Evolutionary conservation across 805 yeast genomes (phyloP).

Genomic region (Soucietia sequanensis): DNA sequence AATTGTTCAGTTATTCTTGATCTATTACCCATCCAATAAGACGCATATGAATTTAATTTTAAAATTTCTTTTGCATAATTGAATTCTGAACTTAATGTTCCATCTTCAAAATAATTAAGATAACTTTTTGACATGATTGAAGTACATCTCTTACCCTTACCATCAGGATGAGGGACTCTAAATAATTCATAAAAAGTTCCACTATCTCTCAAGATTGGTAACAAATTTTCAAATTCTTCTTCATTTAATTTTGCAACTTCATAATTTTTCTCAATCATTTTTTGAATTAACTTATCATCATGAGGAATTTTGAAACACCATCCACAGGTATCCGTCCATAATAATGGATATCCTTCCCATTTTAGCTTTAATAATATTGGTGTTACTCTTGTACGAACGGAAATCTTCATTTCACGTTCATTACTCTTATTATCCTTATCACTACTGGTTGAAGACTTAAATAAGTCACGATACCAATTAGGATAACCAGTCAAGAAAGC

Average conservation of each 20-base stretch:
- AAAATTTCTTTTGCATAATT: constrained; percentile 75
- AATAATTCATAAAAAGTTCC: constrained; percentile 43
- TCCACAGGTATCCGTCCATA: constrained; percentile 77
- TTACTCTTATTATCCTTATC: constrained; percentile 24
- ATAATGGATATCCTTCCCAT: constrained; percentile 83
- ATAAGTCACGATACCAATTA: constrained; percentile 78
- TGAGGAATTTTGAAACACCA: constrained; percentile 80
- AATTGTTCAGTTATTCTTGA: constrained; percentile 82
- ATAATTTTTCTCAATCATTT: constrained; percentile 41
- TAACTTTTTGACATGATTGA: constrained; percentile 77
- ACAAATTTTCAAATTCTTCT: constrained; percentile 24
- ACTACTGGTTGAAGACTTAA: no score
- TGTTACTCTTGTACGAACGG: constrained; percentile 71
- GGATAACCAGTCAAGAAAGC: constrained; percentile 85
- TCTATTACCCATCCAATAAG: constrained; percentile 92
- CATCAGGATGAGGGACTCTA: constrained; percentile 87
- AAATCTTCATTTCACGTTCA: constrained; percentile 50
- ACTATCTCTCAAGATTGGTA: constrained; percentile 21
- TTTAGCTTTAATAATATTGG: constrained; percentile 73
- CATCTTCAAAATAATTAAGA: constrained; percentile 68
- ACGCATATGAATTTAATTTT: constrained; percentile 70
- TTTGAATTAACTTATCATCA: constrained; percentile 24
- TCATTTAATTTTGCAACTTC: constrained; percentile 24
- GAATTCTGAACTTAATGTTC: constrained; percentile 66
- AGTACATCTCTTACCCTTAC: constrained; percentile 70